Evolutionary conservation across 75 land plant species (phyloP).

Genomic region (Pinus taeda): DNA sequence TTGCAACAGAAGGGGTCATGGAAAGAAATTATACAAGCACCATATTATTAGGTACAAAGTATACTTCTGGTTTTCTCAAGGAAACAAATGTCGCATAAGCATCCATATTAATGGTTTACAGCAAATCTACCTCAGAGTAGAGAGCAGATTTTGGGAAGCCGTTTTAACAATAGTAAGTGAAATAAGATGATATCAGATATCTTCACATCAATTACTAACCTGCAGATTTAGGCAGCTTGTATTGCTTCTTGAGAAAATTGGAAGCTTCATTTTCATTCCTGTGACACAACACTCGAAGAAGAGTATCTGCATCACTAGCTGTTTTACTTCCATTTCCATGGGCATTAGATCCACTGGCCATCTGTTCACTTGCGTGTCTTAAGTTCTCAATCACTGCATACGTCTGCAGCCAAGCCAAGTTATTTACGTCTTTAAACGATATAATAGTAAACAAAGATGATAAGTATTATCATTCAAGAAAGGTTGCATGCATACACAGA

Average conservation of each 20-base stretch:
- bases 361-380: conserved; percentile 57
- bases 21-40: too few relatives aligned
- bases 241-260: conserved; percentile 87
- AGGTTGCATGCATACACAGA: neutral
- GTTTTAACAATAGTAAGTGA: too few relatives aligned
- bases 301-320: conserved; percentile 63
- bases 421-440: neutral
- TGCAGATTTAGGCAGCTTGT: conserved; percentile 74
- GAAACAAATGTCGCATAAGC: too few relatives aligned
- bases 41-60: too few relatives aligned
- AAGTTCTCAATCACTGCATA: conserved; percentile 77
- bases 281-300: conserved; percentile 86
- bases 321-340: conserved; percentile 44
- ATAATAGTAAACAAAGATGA: neutral
- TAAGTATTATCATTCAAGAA: neutral
- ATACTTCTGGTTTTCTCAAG: too few relatives aligned
- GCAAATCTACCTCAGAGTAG: too few relatives aligned
- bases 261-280: conserved; percentile 84
- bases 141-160: too few relatives aligned
- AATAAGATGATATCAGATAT: neutral
- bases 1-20: too few relatives aligned
- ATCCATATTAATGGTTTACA: too few relatives aligned
- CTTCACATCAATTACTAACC: conserved; percentile 3
- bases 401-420: conserved; percentile 50
- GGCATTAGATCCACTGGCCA: conserved; percentile 33